Evolutionary conservation across 768 basidiomycete genomes (phyloP).

Genomic region (Sarcodon aspratus): DNA sequence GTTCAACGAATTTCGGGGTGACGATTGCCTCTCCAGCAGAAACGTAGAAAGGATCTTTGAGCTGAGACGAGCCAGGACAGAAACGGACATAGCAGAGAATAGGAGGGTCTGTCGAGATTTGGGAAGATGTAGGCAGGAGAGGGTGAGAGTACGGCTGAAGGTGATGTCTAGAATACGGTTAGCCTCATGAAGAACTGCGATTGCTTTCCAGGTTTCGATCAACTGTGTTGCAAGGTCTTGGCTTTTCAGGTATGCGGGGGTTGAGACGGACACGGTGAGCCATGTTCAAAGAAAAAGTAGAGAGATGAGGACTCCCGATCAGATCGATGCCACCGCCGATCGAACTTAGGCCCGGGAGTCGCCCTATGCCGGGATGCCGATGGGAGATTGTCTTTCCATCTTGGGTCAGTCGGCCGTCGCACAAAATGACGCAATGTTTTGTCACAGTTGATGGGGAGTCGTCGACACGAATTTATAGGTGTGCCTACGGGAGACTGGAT

Average conservation of each 20-base stretch:
- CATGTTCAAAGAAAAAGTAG: constrained; percentile 2
- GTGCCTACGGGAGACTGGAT: no score
- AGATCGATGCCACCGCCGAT: no score
- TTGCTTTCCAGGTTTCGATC: constrained; percentile 10
- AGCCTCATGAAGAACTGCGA: constrained; percentile 91
- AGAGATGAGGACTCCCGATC: no score
- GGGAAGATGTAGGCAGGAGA: constrained; percentile 83
- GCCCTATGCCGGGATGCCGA: no score
- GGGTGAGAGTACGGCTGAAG: constrained; percentile 79
- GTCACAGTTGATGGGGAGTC: no score
- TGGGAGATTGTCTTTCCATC: no score
- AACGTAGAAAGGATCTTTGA: constrained; percentile 71
- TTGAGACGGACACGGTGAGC: constrained; percentile 10
- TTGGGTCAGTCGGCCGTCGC: no score
- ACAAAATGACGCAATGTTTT: no score
- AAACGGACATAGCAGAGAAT: constrained; percentile 90
- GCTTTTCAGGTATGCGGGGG: constrained; percentile 4
- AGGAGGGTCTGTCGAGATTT: constrained; percentile 91
- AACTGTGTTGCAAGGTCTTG: constrained; percentile 1
- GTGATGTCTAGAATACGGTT: constrained; percentile 98
- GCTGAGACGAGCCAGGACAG: constrained; percentile 84
- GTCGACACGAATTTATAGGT: no score
- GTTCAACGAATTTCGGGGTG: constrained; percentile 74
- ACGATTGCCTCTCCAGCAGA: constrained; percentile 39
- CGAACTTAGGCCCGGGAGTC: no score